These are phyloP conservation scores for Cydonia oblonga DNA, from an alignment of 331 rosid species.

Conservation along the genomic window DNA sequence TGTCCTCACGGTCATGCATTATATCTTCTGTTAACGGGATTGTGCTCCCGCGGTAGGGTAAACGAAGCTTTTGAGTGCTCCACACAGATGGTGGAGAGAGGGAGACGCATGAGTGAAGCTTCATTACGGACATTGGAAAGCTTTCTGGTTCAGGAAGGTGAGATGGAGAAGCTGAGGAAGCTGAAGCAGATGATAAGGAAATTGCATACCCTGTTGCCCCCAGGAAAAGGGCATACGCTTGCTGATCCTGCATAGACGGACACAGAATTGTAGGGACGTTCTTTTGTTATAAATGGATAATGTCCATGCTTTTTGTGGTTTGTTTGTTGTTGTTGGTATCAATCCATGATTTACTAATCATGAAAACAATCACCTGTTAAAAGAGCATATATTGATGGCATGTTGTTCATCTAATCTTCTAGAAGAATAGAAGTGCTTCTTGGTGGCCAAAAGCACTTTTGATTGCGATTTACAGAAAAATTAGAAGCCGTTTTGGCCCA, in stretches of 20 bases:
- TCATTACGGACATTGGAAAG: constrained; percentile 58
- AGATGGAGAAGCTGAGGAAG: constrained; percentile 41
- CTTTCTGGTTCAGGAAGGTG: constrained; percentile 31
- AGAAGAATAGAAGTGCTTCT: neutral
- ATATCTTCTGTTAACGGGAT: constrained; percentile 68
- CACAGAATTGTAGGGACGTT: neutral
- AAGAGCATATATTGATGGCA: no score
- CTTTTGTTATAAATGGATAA: neutral
- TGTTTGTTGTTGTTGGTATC: neutral
- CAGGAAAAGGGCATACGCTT: constrained; percentile 29
- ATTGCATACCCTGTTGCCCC: constrained; percentile 48
- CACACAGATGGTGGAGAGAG: constrained; percentile 68
- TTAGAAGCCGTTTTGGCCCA: no score
- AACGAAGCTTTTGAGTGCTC: constrained; percentile 68
- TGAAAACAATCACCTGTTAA: neutral
- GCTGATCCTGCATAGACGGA: constrained; percentile 18
- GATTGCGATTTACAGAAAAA: neutral
- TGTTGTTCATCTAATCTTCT: no score
- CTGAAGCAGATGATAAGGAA: constrained; percentile 51
- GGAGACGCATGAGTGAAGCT: constrained; percentile 62
- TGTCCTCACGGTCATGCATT: constrained; percentile 84
- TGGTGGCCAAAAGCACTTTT: neutral
- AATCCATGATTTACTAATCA: neutral
- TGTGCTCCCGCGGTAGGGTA: constrained; percentile 55
- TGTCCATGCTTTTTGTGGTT: no score